Conservation (phyloP, 352 stramenopile genomes). For the Globisporangium irregulare region DNA sequence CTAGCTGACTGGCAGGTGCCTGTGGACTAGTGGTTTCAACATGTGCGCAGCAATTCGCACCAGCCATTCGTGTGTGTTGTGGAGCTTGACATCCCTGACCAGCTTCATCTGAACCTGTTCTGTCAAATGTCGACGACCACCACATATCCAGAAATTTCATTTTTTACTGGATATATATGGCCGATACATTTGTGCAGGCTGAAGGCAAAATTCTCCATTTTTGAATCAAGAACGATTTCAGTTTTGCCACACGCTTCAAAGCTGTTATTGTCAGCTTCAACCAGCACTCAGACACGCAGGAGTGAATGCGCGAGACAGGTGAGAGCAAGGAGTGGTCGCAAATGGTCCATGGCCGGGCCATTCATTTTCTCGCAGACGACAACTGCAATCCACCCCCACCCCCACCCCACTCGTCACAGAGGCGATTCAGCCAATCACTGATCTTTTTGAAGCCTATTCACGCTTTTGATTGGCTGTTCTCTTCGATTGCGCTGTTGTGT, state of each 20-base stretch:
- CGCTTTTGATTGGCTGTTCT: background rate
- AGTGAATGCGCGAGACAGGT: constrained; percentile 5
- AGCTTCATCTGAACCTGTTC: background rate
- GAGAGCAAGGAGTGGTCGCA: background rate
- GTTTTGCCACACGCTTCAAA: background rate
- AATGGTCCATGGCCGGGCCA: constrained; percentile 2
- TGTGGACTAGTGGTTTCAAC: background rate
- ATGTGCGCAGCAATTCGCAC: background rate
- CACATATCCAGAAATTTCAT: background rate
- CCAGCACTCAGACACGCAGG: background rate
- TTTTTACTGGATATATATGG: background rate
- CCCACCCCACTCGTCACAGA: background rate
- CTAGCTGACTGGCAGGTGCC: background rate
- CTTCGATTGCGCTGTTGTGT: background rate
- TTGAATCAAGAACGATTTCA: constrained; percentile 6
- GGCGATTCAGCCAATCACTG: background rate
- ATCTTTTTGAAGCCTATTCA: background rate
- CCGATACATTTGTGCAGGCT: background rate
- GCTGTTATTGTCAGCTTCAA: background rate
- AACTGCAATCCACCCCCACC: background rate
- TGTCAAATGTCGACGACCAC: too few species aligned
- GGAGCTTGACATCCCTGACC: too few species aligned
- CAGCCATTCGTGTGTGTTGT: background rate
- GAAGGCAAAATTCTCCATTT: background rate
- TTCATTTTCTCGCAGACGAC: background rate